Evolutionary conservation across 179 eudicot species (phyloP).

Genomic region (Beta corolliflora): DNA sequence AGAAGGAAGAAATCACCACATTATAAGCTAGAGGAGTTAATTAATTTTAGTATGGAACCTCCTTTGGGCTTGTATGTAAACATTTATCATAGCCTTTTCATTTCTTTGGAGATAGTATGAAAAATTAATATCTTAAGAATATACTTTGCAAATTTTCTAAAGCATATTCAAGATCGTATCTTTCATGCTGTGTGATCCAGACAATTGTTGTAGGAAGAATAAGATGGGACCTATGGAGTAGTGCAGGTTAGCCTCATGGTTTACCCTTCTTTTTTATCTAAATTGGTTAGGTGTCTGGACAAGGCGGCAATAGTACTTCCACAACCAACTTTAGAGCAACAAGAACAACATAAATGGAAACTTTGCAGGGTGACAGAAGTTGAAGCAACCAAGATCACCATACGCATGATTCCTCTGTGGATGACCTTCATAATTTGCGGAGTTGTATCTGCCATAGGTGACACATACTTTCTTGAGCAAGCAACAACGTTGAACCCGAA

Average conservation of each 20-base stretch:
- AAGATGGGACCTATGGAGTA: too few species aligned
- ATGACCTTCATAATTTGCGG: conserved; percentile 55
- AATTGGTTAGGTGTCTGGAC: conserved; percentile 44
- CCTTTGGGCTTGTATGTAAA: too few species aligned
- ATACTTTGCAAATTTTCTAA: too few species aligned
- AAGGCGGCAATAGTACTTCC: conserved; percentile 51
- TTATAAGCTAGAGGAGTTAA: too few species aligned
- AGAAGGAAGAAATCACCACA: too few species aligned
- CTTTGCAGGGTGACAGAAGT: conserved; percentile 56
- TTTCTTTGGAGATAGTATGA: too few species aligned
- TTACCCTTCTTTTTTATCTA: background rate
- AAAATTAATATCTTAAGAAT: too few species aligned
- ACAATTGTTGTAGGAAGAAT: too few species aligned
- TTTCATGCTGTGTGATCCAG: too few species aligned
- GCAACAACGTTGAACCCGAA: conserved; percentile 43
- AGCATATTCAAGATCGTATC: too few species aligned
- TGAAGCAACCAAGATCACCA: conserved; percentile 49
- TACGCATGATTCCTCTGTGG: conserved; percentile 56
- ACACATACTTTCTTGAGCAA: conserved; percentile 64
- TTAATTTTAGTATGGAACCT: too few species aligned
- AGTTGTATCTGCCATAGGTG: conserved; percentile 46
- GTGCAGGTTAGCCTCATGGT: background rate
- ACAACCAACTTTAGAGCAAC: conserved; percentile 24
- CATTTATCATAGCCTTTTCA: too few species aligned
- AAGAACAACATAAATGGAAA: conserved; percentile 43